Evolutionary conservation across 768 basidiomycete genomes (phyloP), one percentile per base, ranked within the genome.

Genomic region (Hypholoma sublateritium): DNA sequence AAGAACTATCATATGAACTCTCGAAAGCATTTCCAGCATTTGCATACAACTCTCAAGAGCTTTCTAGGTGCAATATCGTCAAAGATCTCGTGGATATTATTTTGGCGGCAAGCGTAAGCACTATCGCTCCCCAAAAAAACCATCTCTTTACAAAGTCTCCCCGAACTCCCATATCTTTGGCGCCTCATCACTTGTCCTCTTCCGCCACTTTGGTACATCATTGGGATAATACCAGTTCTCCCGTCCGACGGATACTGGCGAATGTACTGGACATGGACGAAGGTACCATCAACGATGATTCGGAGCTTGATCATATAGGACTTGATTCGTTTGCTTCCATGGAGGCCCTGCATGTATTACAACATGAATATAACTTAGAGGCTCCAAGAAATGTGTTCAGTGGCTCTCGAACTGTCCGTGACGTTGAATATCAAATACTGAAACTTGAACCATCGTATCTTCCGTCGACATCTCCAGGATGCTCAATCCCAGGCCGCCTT

Each of bases 251-350:
- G 1, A 60, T 63, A 5, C 54, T 69, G 8, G 59, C 63, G 1
- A 67, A 72, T 9, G 50, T 59, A 13, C 51, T 69, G 4, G 55
- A 62, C 19, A 53, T 70, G 11, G 65, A 70, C 7, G 67, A 61
- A 17, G 61, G 68, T 3, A 72, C 73, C 16, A 71, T 88, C 22
- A 55, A 66, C 1, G 81, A 81, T 25, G 77, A 79, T 16, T 64
- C 69, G 0, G 76, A 82, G 19, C 70, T 89, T 7, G 74, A 73
- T 16, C 66, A 71, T 0, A 72, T 88, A 13, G 87, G 88, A 3
- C 68, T 89, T 19, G 86, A 89, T 61, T 89, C 87, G 1, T 67
- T 90, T 52, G 79, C 80, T 19, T 81, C 83, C 1, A 85, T 89
- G 55, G 88, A 90, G 61, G 78, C 78, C 34, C 72, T 80, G 6